Evolutionary conservation across 1,139 yeast genomes (phyloP).

Genomic region (Candida pseudocylindracea): DNA sequence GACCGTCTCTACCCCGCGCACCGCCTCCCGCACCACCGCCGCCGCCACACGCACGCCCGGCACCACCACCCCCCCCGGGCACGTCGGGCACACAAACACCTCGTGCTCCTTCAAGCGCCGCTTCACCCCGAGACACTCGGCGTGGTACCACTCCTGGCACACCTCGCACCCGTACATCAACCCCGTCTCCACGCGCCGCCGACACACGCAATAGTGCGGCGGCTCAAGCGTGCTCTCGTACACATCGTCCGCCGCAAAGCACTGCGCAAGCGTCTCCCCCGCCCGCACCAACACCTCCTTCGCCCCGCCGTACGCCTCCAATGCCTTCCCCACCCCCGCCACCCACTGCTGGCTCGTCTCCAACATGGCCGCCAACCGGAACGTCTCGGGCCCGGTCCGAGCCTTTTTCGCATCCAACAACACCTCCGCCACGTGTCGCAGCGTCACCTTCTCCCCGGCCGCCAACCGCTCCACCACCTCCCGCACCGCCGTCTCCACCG

Average conservation of each 20-base stretch:
- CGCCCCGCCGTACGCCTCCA: conserved; percentile 2
- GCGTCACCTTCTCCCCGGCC: too few species aligned
- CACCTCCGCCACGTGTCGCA: too few species aligned
- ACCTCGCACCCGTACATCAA: conserved; percentile 61
- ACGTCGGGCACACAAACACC: conserved; percentile 3
- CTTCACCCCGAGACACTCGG: conserved; percentile 17
- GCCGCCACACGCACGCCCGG: too few species aligned
- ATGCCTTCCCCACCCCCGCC: conserved; percentile 3
- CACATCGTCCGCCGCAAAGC: background rate
- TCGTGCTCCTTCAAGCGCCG: conserved; percentile 14
- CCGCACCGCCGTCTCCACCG: too few species aligned
- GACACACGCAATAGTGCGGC: conserved; percentile 42
- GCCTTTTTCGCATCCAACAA: too few species aligned
- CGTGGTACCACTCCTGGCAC: conserved; percentile 72
- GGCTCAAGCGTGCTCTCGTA: background rate
- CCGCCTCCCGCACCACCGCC: too few species aligned
- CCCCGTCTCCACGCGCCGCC: conserved; percentile 37
- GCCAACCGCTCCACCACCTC: too few species aligned
- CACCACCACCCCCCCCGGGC: too few species aligned
- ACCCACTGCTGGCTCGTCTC: conserved; percentile 3
- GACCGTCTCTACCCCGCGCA: too few species aligned
- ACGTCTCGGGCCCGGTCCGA: too few species aligned
- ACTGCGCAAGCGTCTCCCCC: background rate
- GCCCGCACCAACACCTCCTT: conserved; percentile 4
- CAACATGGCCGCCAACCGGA: too few species aligned